Percentiles rank a stretch among this genome's conserved stretches.
Evolutionary conservation across 345 rosid genomes (phyloP).

Genomic region (Populus pruinosa): DNA sequence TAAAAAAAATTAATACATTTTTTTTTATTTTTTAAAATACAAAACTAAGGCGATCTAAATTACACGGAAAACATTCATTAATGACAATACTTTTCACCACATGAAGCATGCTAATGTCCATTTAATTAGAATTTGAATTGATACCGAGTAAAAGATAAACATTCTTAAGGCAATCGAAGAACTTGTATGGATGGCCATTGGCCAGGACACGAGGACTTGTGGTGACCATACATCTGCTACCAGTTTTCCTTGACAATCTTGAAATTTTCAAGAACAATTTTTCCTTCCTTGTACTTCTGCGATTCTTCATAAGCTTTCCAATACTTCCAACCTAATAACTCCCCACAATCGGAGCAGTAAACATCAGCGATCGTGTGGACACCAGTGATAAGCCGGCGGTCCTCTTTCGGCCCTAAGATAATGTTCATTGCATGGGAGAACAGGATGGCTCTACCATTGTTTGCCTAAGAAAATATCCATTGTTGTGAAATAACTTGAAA

Average conservation of each 20-base stretch:
- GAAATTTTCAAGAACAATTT: constrained; percentile 11
- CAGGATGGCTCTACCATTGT: constrained; percentile 14
- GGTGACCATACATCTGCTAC: neutral
- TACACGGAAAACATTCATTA: neutral
- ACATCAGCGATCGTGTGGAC: constrained; percentile 19
- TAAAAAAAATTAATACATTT: no score
- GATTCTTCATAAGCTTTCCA: constrained; percentile 14
- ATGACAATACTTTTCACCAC: neutral
- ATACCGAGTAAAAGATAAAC: neutral
- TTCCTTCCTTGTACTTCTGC: constrained; percentile 22
- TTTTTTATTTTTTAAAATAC: no score
- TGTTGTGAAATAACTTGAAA: neutral
- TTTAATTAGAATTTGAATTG: no score
- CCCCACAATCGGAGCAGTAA: constrained; percentile 19
- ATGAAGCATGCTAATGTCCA: neutral
- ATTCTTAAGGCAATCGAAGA: neutral
- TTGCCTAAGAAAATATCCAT: neutral
- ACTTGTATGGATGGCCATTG: neutral
- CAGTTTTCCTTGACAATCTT: constrained; percentile 18
- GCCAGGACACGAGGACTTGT: neutral
- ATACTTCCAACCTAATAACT: constrained; percentile 21
- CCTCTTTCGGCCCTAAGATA: constrained; percentile 5
- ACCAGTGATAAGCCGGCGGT: constrained; percentile 17
- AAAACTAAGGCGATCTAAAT: no score
- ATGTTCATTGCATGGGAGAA: constrained; percentile 20